Conservation (phyloP, 164 flowering plant species). For the Cinnamomum micranthum region DNA sequence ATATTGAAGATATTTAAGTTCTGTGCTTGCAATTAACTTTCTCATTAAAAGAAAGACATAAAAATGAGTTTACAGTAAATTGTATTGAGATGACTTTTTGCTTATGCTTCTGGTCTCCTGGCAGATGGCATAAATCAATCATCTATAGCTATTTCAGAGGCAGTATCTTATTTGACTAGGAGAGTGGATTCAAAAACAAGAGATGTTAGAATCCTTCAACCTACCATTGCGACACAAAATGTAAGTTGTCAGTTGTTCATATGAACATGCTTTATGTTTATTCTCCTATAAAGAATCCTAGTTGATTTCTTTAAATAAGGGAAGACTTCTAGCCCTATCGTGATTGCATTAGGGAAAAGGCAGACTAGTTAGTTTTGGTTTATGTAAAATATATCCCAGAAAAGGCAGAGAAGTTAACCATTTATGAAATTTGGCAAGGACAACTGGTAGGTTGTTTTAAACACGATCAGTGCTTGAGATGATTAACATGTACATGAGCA, state of each 20-base stretch:
- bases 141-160: slow-evolving; percentile 59
- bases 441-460: not conserved
- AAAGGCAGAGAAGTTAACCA: not conserved
- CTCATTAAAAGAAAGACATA: not conserved
- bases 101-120: slow-evolving; percentile 2
- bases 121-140: slow-evolving; percentile 55
- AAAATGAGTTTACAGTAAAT: not conserved
- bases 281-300: not conserved
- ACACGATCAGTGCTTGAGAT: not conserved
- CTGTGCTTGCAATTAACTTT: not conserved
- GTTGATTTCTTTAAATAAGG: not conserved
- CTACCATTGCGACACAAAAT: slow-evolving; percentile 90
- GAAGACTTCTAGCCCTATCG: not conserved
- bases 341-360: not conserved
- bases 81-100: slow-evolving; percentile 1
- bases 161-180: slow-evolving; percentile 71
- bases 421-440: not conserved
- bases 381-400: not conserved
- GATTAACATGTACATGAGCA: not conserved
- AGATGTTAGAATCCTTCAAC: slow-evolving; percentile 73
- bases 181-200: slow-evolving; percentile 68
- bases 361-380: not conserved
- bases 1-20: not conserved
- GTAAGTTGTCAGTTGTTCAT: slow-evolving; percentile 10
- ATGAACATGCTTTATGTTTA: not conserved